Base-by-base conservation (phyloP, 768 basidiomycete genomes). In the Mycena sanguinolenta region DNA sequence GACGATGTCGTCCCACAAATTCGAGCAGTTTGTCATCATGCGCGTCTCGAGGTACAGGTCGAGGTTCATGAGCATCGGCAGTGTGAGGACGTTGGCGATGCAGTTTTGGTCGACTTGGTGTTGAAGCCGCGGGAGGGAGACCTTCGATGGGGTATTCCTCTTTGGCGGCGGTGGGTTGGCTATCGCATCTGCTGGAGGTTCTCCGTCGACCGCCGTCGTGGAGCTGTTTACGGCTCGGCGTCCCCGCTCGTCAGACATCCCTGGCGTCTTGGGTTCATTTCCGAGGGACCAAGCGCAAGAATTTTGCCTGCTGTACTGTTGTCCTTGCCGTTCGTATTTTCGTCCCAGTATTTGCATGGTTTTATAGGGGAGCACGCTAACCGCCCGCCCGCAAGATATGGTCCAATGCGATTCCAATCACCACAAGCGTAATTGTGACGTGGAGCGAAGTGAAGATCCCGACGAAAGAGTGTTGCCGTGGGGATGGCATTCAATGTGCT, bases 31-130 rank as follows among this genome's bases (percentile, higher is more conserved):
- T 95, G 92, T 84, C 63, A 93, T 90, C 91, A 94, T 92, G 58
- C 97, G 86, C 92, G 98, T 93, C 80, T 99, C 97, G 52, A 97
- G 87, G 79, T 98, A 99, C 32, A 97, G 82, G 63, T 96, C 93
- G 46, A 98, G 84, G 72, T 95, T 94, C 92, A 99, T 93, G 28
- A 97, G 80, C 16, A 90, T 88, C 0, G 95, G 94, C 42, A 99
- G 88, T 23, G 89, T 76, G 32, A 99, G 81, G 2, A 99, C 89
- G 59, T 95, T 89, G 7, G 91, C 88, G 73, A 98, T 95, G 16
- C 95, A 90, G 50, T 86, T 87, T 60, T 90, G 89, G 80, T 97
- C 95, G 2, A 94, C 91, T 79, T 99, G 96, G 79, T 99, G 92
- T 77, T 97, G 95, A 21, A 99, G 84, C 49, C 91, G 86, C 0